phyloP scores from a whole-genome alignment of 2,329 filamentous ascomycete genomes.

The Calonectria ilicicola region DNA sequence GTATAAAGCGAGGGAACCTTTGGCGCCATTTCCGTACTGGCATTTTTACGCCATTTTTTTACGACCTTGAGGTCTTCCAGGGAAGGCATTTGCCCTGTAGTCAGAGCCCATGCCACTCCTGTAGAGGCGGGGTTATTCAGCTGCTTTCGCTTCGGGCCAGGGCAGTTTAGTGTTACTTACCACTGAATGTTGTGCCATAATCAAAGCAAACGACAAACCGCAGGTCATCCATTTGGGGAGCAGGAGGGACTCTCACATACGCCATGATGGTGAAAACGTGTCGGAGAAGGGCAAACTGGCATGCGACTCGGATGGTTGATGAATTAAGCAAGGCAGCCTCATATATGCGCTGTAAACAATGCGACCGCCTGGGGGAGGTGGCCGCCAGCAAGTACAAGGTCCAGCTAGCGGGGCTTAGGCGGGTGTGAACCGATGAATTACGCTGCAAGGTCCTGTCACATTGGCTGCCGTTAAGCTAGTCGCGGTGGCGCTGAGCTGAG shows the following conservation, averaged over 20 bases:
- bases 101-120: slow-evolving; percentile 28
- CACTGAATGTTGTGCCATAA: slow-evolving; percentile 28
- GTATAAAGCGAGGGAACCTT: slow-evolving; percentile 29
- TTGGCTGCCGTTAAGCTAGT: neutral
- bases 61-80: slow-evolving; percentile 25
- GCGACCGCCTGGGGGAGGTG: neutral
- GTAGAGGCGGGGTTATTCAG: neutral
- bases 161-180: neutral
- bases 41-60: slow-evolving; percentile 13
- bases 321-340: neutral
- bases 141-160: neutral
- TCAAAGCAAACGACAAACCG: slow-evolving; percentile 30
- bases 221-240: neutral
- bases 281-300: neutral
- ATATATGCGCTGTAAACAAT: neutral
- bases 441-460: neutral
- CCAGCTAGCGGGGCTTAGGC: neutral
- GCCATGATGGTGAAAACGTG: neutral
- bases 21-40: neutral
- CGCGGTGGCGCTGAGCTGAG: slow-evolving; percentile 13
- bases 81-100: neutral
- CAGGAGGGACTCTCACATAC: neutral
- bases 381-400: neutral
- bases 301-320: neutral
- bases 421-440: neutral